These are phyloP conservation scores for Candolleomyces efflorescens DNA, from an alignment of 768 basidiomycete genomes.

Conservation along the genomic window DNA sequence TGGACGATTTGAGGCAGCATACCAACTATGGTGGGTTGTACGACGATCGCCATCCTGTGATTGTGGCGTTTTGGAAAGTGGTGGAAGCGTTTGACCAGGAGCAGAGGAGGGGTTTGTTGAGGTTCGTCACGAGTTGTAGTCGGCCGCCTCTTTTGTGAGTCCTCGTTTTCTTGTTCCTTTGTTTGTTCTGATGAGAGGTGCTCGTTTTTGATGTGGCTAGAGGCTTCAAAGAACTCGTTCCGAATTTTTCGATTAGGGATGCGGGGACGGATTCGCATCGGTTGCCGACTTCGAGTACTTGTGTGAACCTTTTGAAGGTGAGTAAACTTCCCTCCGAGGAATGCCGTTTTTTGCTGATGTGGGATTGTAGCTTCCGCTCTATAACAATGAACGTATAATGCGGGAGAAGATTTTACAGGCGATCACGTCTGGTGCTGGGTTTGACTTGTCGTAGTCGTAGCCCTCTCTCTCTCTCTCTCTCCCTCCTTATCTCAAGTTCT, in stretches of 20 bases:
- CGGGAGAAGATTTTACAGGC: constrained; percentile 79
- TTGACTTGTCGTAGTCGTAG: constrained; percentile 74
- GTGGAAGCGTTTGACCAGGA: constrained; percentile 76
- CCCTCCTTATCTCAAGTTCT: too few species aligned
- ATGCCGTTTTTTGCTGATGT: background rate
- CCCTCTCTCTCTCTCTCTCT: background rate
- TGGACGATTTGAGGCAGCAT: constrained; percentile 74
- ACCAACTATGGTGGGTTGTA: constrained; percentile 84
- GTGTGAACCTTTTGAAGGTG: constrained; percentile 90
- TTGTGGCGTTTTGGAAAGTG: constrained; percentile 84
- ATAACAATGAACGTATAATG: constrained; percentile 58
- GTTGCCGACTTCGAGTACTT: constrained; percentile 77
- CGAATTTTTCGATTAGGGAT: constrained; percentile 86
- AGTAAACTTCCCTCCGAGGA: background rate
- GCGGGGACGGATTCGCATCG: constrained; percentile 68
- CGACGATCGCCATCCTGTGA: constrained; percentile 64
- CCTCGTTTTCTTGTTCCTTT: background rate
- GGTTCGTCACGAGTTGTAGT: constrained; percentile 92
- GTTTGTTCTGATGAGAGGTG: background rate
- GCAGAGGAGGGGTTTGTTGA: constrained; percentile 70
- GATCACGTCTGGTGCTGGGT: constrained; percentile 84
- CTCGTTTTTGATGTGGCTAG: constrained; percentile 26
- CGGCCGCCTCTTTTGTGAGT: constrained; percentile 81
- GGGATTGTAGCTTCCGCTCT: constrained; percentile 58
- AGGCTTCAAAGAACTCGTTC: constrained; percentile 83